Conservation (phyloP, 2,329 filamentous ascomycete species). For the Fusarium tjaetaba region DNA sequence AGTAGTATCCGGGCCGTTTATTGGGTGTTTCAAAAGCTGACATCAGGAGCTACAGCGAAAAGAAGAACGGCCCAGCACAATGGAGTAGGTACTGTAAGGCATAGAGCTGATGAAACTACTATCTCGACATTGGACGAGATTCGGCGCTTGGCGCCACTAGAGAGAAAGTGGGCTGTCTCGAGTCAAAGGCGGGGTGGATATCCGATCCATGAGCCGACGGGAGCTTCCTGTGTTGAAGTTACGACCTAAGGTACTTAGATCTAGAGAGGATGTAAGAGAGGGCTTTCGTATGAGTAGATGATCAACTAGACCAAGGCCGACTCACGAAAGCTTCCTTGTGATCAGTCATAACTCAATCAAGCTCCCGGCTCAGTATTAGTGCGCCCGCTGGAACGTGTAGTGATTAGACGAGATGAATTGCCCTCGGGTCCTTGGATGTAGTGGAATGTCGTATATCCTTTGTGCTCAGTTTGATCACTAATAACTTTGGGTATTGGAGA, state of each 20-base stretch:
- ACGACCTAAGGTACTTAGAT: neutral
- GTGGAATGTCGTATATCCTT: slow-evolving; percentile 11
- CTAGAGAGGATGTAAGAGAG: neutral
- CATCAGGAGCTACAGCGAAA: neutral
- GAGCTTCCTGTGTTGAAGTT: neutral
- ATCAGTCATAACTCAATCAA: neutral
- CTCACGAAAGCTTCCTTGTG: neutral
- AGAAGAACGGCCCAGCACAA: neutral
- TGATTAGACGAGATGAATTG: neutral
- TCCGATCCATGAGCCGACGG: neutral
- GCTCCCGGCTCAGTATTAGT: slow-evolving; percentile 18
- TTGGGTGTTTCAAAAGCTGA: slow-evolving; percentile 10
- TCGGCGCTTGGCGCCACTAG: neutral
- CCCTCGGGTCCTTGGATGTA: neutral
- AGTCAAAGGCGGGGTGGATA: slow-evolving; percentile 3
- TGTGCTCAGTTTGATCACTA: neutral
- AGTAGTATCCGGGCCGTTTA: neutral
- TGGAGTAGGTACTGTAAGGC: neutral
- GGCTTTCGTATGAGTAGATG: slow-evolving; percentile 1
- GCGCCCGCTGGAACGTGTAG: slow-evolving; percentile 16
- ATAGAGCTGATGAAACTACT: neutral
- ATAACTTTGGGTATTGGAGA: neutral
- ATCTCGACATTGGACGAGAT: slow-evolving; percentile 1
- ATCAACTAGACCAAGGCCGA: slow-evolving; percentile 16
- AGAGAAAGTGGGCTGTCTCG: slow-evolving; percentile 1